A percentile compares a stretch with the other conserved stretches of the same genome.
Conservation (phyloP, 164 flowering plant genomes). For the Vitis cinerea region DNA sequence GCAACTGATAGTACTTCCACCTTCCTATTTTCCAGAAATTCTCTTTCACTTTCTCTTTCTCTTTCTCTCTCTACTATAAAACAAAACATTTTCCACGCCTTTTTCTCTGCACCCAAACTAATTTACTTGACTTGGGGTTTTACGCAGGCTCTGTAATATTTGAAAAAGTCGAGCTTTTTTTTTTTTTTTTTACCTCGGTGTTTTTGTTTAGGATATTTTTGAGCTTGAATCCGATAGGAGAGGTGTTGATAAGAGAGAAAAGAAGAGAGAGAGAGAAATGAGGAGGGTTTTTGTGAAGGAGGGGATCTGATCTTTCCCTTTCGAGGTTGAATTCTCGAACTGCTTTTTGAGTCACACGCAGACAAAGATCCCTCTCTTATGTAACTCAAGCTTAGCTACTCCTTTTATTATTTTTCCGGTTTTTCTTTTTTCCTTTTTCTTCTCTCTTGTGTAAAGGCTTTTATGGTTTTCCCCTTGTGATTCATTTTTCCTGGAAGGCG, state of each 20-base stretch:
- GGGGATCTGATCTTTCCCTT: conserved; percentile 37
- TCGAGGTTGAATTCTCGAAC: conserved; percentile 35
- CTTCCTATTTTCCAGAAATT: conserved; percentile 31
- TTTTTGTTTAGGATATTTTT: not conserved
- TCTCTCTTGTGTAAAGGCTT: too few species aligned
- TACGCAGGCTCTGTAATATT: not conserved
- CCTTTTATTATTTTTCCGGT: not conserved
- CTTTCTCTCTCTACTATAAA: not conserved
- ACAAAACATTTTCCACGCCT: not conserved
- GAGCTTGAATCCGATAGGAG: conserved; percentile 4
- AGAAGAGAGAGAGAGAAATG: conserved; percentile 5
- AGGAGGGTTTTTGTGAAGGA: conserved; percentile 29
- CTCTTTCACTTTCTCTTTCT: conserved; percentile 9
- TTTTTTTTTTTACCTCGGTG: not conserved
- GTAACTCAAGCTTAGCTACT: too few species aligned
- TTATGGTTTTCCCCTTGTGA: too few species aligned
- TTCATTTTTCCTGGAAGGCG: too few species aligned
- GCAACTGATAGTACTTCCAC: conserved; percentile 31
- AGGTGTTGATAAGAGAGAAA: conserved; percentile 2
- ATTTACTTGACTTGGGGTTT: not conserved
- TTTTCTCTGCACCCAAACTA: conserved; percentile 1
- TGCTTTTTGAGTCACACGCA: conserved; percentile 17
- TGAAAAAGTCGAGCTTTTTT: not conserved
- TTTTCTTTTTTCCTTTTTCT: not conserved
- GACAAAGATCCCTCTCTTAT: not conserved